Percentiles rank a stretch among this genome's conserved stretches.
These are phyloP conservation scores for Coriaria nepalensis DNA, from an alignment of 306 rosid species.

Conservation along the genomic window DNA sequence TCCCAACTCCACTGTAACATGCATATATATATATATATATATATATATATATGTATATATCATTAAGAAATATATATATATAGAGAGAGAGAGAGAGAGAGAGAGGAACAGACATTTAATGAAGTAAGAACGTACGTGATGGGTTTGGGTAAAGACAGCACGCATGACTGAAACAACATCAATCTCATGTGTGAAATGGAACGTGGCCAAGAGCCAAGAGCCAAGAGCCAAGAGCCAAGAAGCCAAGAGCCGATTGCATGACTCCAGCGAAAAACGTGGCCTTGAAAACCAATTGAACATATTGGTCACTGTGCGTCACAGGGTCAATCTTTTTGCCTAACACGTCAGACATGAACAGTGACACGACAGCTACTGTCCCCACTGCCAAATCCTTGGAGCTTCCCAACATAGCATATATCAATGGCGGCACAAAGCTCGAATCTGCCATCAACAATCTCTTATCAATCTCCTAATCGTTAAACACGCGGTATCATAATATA, in stretches of 20 bases:
- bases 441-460: slow-evolving; percentile 11
- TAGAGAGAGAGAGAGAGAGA: no score
- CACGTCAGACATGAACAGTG: slow-evolving; percentile 30
- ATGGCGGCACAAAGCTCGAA: slow-evolving; percentile 49
- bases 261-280: slow-evolving; percentile 74
- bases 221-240: no score
- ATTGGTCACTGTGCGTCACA: slow-evolving; percentile 39
- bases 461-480: background rate
- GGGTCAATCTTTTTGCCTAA: slow-evolving; percentile 28
- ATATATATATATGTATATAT: no score
- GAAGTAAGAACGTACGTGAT: no score
- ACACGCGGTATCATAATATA: background rate
- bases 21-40: background rate
- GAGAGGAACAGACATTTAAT: no score
- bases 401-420: slow-evolving; percentile 42
- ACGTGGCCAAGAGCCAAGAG: no score
- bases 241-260: slow-evolving; percentile 58
- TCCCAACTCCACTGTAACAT: slow-evolving; percentile 47
- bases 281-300: slow-evolving; percentile 64
- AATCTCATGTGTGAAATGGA: slow-evolving; percentile 36
- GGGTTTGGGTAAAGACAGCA: slow-evolving; percentile 16
- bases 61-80: no score
- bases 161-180: slow-evolving; percentile 27
- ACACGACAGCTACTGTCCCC: slow-evolving; percentile 44
- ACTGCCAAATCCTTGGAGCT: slow-evolving; percentile 46